A percentile compares a stretch with the other conserved stretches of the same genome.
These are phyloP conservation scores for Fraxinus americana DNA, from an alignment of 257 asterid genomes.

Conservation along the genomic window DNA sequence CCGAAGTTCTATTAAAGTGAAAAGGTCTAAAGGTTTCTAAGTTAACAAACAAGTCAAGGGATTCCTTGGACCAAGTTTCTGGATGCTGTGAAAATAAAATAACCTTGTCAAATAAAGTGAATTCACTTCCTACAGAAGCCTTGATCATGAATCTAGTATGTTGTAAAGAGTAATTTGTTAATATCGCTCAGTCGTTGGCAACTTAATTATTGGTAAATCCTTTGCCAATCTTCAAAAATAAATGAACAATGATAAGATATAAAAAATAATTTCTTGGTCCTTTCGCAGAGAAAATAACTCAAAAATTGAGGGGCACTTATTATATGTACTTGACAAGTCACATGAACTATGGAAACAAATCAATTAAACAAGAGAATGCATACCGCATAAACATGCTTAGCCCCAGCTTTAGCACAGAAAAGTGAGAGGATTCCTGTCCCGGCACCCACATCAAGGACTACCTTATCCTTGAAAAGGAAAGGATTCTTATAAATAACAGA, in stretches of 20 bases:
- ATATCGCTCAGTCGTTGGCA: neutral
- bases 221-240: neutral
- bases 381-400: slow-evolving; percentile 72
- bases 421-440: slow-evolving; percentile 98
- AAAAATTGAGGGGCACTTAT: neutral
- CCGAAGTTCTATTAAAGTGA: neutral
- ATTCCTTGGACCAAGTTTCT: neutral
- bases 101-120: neutral
- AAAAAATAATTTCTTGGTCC: neutral
- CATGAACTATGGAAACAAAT: neutral
- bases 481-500: slow-evolving; percentile 84
- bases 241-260: neutral
- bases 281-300: neutral
- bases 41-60: neutral
- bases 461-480: slow-evolving; percentile 86
- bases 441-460: slow-evolving; percentile 98
- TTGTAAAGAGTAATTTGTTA: neutral
- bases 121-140: neutral
- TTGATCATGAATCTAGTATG: neutral
- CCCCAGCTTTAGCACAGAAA: slow-evolving; percentile 97
- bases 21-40: neutral
- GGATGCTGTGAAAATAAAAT: neutral
- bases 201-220: neutral
- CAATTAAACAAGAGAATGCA: neutral
- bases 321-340: neutral